Evolutionary conservation across 805 yeast species (phyloP), one percentile per base, ranked within the genome.

Genomic region (Peterozyma toletana): DNA sequence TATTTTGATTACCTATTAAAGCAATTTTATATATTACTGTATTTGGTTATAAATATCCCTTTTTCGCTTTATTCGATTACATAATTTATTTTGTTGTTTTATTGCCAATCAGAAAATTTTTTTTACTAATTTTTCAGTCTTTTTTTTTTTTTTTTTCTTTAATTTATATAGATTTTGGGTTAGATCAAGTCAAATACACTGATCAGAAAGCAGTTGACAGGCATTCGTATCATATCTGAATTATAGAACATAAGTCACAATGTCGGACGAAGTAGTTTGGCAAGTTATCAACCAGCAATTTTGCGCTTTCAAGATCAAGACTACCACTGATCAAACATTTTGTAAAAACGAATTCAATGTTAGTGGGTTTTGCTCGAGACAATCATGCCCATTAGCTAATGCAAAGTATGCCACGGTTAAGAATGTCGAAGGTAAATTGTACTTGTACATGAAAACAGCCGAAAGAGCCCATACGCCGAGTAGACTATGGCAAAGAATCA

Each of bases 301-400:
- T 60, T 93, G 99, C 70, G 86, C 99, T 17, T 93, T 85, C 70
- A 91, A 91, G 66, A 71, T 93, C 55, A 86, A 84, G 58, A 85
- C 96, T 27, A 86, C 86, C 48, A 86, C 87, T 57, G 87, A 80
- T 21, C 97, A 91, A 63, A 85, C 80, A 54, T 93, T 93, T 60
- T 93, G 99, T 67, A 73, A 97, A 61, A 93, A 91, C 60, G 98
- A 93, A 63, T 90, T 87, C 67, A 93, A 93, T 62, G 98, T 91
- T 40, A 79, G 88, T 51, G 99, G 99, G 49, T 73, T 93, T 44
- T 93, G 99, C 63, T 78, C 82, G 44, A 79, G 99, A 57, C 89
- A 83, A 60, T 86, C 97, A 5, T 93, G 99, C 62, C 99, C 99
- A 2, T 69, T 93, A 48, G 99, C 99, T 21, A 93, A 88, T 62